Evolutionary conservation across 108 stramenopile genomes (phyloP).

Genomic region (Nitzschia putrida): DNA sequence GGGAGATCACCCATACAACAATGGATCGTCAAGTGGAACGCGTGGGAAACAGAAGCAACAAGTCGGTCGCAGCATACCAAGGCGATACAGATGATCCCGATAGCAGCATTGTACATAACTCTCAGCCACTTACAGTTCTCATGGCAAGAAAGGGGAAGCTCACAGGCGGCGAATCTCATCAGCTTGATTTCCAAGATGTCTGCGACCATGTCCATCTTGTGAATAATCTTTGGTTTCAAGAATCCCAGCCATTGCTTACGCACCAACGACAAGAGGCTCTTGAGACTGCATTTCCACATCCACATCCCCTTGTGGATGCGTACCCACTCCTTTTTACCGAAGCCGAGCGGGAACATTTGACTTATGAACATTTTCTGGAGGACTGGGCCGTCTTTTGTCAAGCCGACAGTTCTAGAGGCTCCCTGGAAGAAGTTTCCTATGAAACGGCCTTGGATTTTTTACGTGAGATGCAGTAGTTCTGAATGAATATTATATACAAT

Average conservation of each 20-base stretch:
- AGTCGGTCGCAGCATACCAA: not conserved
- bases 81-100: not conserved
- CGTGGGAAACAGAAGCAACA: conserved; percentile 13
- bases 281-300: conserved; percentile 1
- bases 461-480: conserved; percentile 13
- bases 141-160: conserved; percentile 17
- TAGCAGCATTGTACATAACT: not conserved
- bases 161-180: not conserved
- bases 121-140: conserved; percentile 39
- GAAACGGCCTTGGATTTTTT: conserved; percentile 14
- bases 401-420: not conserved
- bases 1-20: conserved; percentile 54
- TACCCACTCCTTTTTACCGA: conserved; percentile 71
- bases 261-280: conserved; percentile 46
- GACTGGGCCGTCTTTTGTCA: conserved; percentile 73
- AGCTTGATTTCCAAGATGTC: conserved; percentile 47
- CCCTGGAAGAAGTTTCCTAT: not conserved
- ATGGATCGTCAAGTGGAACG: conserved; percentile 67
- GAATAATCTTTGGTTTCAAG: conserved; percentile 71
- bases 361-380: conserved; percentile 74
- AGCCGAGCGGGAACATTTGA: conserved; percentile 73
- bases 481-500: not conserved
- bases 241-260: conserved; percentile 71
- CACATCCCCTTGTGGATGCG: conserved; percentile 42
- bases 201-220: conserved; percentile 54